phyloP scores from a whole-genome alignment of 2,329 filamentous ascomycete species.

The Colletotrichum cuscutae region DNA sequence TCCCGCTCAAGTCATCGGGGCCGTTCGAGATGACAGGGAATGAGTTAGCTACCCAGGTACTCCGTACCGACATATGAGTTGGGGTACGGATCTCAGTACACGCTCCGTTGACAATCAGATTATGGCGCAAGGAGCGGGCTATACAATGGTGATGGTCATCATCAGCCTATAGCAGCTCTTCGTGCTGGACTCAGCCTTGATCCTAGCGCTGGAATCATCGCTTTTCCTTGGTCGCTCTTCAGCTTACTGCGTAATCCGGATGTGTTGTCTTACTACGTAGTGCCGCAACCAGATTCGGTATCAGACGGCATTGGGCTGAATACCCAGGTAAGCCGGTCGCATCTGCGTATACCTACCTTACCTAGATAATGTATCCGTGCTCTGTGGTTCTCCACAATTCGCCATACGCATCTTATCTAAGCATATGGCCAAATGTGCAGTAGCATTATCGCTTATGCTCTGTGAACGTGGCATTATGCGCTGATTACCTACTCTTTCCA shows the following conservation, averaged over 20 bases:
- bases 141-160: constrained; percentile 13
- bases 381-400: too few relatives aligned
- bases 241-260: constrained; percentile 1
- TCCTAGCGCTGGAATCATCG: constrained; percentile 10
- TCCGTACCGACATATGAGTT: too few relatives aligned
- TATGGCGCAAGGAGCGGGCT: constrained; percentile 16
- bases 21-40: neutral
- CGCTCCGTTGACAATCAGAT: neutral
- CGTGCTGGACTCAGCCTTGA: constrained; percentile 12
- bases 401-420: neutral
- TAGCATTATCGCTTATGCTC: neutral
- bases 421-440: neutral
- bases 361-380: too few relatives aligned
- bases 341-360: neutral
- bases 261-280: neutral
- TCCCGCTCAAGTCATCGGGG: neutral
- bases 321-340: neutral
- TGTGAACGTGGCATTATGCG: neutral
- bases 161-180: constrained; percentile 16
- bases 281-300: constrained; percentile 15
- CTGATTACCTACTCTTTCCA: neutral
- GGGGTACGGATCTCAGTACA: too few relatives aligned
- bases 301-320: neutral
- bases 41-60: too few relatives aligned
- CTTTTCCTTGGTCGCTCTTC: constrained; percentile 10